A percentile compares a stretch with the other conserved stretches of the same genome.
Conservation (phyloP, 208 protist genomes). For the Phytomonas sp. region DNA sequence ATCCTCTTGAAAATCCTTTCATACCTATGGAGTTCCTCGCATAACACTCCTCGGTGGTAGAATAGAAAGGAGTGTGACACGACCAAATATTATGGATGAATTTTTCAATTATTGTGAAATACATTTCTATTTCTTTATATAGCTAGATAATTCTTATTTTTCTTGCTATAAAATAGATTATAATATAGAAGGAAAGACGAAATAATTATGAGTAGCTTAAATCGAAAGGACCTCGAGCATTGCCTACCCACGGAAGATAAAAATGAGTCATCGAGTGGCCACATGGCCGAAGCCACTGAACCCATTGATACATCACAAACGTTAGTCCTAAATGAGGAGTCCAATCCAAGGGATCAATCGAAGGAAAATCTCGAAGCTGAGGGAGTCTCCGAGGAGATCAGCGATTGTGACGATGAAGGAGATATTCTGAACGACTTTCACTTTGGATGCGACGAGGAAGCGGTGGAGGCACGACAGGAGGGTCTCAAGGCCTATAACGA, state of each 20-base stretch:
- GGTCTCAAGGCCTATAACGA: slow-evolving; percentile 66
- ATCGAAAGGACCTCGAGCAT: neutral
- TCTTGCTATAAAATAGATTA: neutral
- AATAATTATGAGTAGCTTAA: neutral
- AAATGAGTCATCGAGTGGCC: neutral
- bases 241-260: neutral
- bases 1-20: neutral
- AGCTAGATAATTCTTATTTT: neutral
- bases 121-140: neutral
- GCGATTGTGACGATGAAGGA: slow-evolving; percentile 19
- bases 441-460: slow-evolving; percentile 55
- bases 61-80: neutral
- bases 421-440: slow-evolving; percentile 16
- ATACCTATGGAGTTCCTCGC: neutral
- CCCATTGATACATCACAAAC: neutral
- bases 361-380: slow-evolving; percentile 14
- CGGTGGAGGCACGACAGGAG: slow-evolving; percentile 28
- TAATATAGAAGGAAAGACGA: neutral
- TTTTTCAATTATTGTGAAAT: neutral
- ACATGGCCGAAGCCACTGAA: neutral
- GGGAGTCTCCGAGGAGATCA: slow-evolving; percentile 10
- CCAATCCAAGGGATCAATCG: neutral
- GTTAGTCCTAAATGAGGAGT: neutral
- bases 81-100: neutral
- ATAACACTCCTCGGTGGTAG: neutral